Percentiles rank a stretch among this genome's conserved stretches.
These are phyloP conservation scores for Aulographum hederae DNA, from an alignment of 2,329 filamentous ascomycete species.

Conservation along the genomic window DNA sequence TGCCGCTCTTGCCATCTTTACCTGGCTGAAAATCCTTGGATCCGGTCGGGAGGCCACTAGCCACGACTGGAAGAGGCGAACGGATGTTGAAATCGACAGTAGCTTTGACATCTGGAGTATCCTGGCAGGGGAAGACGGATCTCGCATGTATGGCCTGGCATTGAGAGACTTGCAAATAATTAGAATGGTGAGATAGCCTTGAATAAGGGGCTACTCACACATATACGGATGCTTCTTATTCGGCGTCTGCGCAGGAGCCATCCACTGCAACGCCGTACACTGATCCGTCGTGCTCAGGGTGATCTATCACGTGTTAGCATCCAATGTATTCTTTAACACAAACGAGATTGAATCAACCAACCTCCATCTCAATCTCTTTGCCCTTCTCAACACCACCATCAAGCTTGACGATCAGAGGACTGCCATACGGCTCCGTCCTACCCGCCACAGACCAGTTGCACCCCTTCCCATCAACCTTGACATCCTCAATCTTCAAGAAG, in stretches of 20 bases:
- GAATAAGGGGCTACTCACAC: too few relatives aligned
- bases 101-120: slow-evolving; percentile 95
- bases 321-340: too few relatives aligned
- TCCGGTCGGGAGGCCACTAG: slow-evolving; percentile 55
- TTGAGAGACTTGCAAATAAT: slow-evolving; percentile 56
- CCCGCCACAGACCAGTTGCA: slow-evolving; percentile 54
- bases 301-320: too few relatives aligned
- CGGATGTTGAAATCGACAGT: slow-evolving; percentile 79
- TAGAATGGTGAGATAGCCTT: not conserved
- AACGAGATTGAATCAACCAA: too few relatives aligned
- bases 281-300: slow-evolving; percentile 66
- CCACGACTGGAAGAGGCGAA: slow-evolving; percentile 76
- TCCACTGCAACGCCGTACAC: slow-evolving; percentile 89
- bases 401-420: slow-evolving; percentile 45
- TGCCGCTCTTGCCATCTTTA: slow-evolving; percentile 33
- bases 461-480: slow-evolving; percentile 48
- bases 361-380: slow-evolving; percentile 28
- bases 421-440: slow-evolving; percentile 55
- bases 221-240: slow-evolving; percentile 95
- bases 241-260: slow-evolving; percentile 80
- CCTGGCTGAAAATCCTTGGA: slow-evolving; percentile 31
- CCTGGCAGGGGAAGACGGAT: slow-evolving; percentile 89
- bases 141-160: slow-evolving; percentile 93
- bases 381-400: slow-evolving; percentile 27
- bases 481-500: slow-evolving; percentile 52